Percentiles rank a stretch among this genome's conserved stretches.
These are phyloP conservation scores for Fraxinus velutina DNA, from an alignment of 305 asterid species.

Conservation along the genomic window DNA sequence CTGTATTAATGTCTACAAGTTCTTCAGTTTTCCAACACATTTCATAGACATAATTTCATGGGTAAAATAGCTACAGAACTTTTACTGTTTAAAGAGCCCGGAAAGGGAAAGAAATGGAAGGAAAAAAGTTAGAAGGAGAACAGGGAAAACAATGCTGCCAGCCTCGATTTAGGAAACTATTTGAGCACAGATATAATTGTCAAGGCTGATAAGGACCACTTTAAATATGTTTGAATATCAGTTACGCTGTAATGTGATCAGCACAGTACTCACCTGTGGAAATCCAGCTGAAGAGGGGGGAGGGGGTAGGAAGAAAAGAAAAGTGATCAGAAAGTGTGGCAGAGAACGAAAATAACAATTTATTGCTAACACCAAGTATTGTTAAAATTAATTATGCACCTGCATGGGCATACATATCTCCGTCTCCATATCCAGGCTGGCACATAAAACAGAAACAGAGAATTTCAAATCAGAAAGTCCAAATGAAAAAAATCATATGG, in stretches of 20 bases:
- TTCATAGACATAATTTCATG: background rate
- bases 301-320: slow-evolving; percentile 11
- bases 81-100: background rate
- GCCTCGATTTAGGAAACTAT: slow-evolving; percentile 19
- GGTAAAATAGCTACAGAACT: slow-evolving; percentile 11
- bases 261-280: slow-evolving; percentile 68
- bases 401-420: slow-evolving; percentile 63
- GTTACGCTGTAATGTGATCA: slow-evolving; percentile 15
- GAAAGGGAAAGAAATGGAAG: slow-evolving; percentile 5
- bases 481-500: slow-evolving; percentile 24
- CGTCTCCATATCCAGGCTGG: slow-evolving; percentile 85
- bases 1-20: background rate
- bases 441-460: slow-evolving; percentile 21
- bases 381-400: slow-evolving; percentile 36
- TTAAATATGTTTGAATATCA: slow-evolving; percentile 9
- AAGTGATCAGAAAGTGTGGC: slow-evolving; percentile 30
- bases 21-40: slow-evolving; percentile 2
- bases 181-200: slow-evolving; percentile 14
- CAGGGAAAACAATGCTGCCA: slow-evolving; percentile 9
- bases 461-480: slow-evolving; percentile 27
- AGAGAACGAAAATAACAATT: slow-evolving; percentile 1
- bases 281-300: slow-evolving; percentile 59
- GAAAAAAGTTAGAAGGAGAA: background rate
- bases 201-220: slow-evolving; percentile 20
- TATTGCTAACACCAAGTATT: background rate